These are phyloP conservation scores for Turritis glabra DNA, from an alignment of 345 rosid species.

Conservation along the genomic window DNA sequence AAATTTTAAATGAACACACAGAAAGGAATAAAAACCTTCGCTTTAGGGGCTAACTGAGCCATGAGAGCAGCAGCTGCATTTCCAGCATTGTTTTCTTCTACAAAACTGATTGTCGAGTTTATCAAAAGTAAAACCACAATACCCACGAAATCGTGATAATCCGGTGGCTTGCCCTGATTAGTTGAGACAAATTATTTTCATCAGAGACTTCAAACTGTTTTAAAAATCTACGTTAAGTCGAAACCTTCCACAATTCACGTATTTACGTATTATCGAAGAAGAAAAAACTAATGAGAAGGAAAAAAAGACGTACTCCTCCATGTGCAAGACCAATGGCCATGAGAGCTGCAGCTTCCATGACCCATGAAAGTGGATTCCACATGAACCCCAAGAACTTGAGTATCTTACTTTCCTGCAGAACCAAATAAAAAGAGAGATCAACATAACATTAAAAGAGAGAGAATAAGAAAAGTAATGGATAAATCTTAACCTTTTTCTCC, in stretches of 20 bases:
- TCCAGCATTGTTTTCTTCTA: conserved; percentile 78
- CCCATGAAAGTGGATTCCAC: conserved; percentile 82
- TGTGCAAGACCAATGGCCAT: conserved; percentile 69
- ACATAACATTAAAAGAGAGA: not conserved
- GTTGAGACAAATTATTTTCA: not conserved
- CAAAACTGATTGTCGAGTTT: conserved; percentile 65
- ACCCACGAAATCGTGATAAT: conserved; percentile 61
- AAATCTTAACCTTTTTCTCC: conserved; percentile 47
- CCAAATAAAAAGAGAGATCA: conserved; percentile 6
- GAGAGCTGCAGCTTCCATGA: conserved; percentile 76
- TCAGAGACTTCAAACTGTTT: not conserved
- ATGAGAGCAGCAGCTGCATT: conserved; percentile 74
- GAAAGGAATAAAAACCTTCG: conserved; percentile 41
- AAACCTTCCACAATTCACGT: not conserved
- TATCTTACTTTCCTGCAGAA: conserved; percentile 54
- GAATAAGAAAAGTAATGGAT: not conserved
- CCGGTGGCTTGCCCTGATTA: conserved; percentile 56
- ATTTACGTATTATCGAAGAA: not conserved
- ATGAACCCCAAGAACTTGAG: conserved; percentile 62
- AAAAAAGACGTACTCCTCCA: conserved; percentile 52
- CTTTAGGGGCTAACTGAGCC: conserved; percentile 72
- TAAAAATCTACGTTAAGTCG: not conserved
- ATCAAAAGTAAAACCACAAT: conserved; percentile 50
- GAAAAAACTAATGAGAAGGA: not conserved
- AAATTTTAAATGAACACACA: not conserved